Base-by-base conservation (phyloP, 495 filamentous ascomycete species). In the Aspergillus coremiiformis region DNA sequence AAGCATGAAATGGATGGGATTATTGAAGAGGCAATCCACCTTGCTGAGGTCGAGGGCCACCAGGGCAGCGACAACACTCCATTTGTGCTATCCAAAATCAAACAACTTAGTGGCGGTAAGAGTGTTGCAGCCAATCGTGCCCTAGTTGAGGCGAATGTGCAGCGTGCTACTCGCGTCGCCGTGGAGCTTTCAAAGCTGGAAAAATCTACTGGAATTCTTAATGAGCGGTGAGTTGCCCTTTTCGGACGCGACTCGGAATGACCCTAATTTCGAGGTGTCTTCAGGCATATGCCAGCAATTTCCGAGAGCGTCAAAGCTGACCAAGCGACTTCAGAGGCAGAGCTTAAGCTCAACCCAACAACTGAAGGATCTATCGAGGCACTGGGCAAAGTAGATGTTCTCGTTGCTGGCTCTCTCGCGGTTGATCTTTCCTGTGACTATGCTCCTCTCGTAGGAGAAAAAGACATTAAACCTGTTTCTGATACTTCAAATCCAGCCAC, bases 351-450 rank as follows among this genome's bases (percentile, higher is more conserved):
- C 17, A 49, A 52, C 21, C 39, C 45, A 48, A 21, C 21, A 15
- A 52, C 45, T 57, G 41, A 49, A 26, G 23, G 22, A 19, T n/a
- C 57, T 37, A 10, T 46, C 15, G 54, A 55, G 30, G 27, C 47
- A 33, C 17, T 58, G 23, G 37, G 58, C 17, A 67, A 68, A 44
- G 72, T 72, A 27, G 84, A 90, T 53, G 73, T 96, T n/a, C 63
- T 96, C 20, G 89, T 96, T 30, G 89, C 90, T 33, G 93, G 93
- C 32, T 89, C 89, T 9, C 76, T 98, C 11, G 92, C 91, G 14
- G 77, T 96, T 32, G 93, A 98, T 65, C 67, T 92, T 17, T 84
- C 84, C 55, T 96, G 93, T 65, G 85, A 96, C 65, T 90, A 81
- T 59, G 67, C 76, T 15, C 77, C 81, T 32, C 60, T 69, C 33